A percentile compares a stretch with the other conserved stretches of the same genome.
phyloP scores from a whole-genome alignment of 164 flowering plant genomes.

The Liriodendron chinense region DNA sequence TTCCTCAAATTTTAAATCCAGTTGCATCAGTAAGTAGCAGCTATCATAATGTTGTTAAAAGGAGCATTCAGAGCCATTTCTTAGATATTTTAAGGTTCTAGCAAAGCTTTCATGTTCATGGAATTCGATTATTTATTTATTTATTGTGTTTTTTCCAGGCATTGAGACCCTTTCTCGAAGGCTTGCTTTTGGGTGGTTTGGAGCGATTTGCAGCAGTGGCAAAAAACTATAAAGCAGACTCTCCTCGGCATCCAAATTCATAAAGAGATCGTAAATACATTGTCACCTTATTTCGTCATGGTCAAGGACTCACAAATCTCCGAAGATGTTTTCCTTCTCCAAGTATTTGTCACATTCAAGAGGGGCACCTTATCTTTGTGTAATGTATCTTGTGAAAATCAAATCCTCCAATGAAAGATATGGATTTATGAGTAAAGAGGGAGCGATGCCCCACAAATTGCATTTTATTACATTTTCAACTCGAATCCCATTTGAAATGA shows the following conservation, averaged over 20 bases:
- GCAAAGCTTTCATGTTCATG: background rate
- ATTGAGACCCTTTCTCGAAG: conserved; percentile 67
- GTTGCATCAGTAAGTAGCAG: conserved; percentile 72
- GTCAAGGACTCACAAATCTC: background rate
- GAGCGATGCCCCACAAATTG: too few relatives aligned
- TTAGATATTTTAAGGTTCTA: conserved; percentile 12
- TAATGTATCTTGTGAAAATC: background rate
- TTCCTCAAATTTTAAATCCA: conserved; percentile 66
- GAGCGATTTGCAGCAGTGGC: conserved; percentile 63
- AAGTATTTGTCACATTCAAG: background rate
- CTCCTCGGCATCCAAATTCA: conserved; percentile 73
- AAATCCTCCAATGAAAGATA: background rate
- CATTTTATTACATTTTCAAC: too few relatives aligned
- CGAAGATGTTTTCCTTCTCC: background rate
- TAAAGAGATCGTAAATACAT: background rate
- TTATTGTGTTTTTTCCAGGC: conserved; percentile 41
- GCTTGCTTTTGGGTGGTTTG: conserved; percentile 63
- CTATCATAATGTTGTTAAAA: background rate
- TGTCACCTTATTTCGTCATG: background rate
- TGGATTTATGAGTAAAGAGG: too few relatives aligned
- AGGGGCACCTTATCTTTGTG: background rate
- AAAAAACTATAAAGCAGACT: conserved; percentile 27
- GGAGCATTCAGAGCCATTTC: background rate
- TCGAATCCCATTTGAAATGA: too few relatives aligned
- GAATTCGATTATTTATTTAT: background rate